phyloP scores from a whole-genome alignment of 176 grass and related monocot genomes.

The Dactylis glomerata region DNA sequence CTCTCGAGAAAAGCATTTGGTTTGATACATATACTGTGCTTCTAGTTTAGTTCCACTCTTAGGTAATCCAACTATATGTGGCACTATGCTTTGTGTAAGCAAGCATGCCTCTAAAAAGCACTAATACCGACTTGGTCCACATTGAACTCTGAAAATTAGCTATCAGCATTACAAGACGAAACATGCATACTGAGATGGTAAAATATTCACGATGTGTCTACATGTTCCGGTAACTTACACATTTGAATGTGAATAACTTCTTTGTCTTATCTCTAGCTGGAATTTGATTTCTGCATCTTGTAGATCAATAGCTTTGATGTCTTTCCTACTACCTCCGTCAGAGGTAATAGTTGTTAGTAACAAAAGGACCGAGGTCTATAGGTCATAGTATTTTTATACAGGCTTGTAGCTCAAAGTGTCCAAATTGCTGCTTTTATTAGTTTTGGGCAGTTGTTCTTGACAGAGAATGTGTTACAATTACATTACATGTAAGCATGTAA shows the following conservation, averaged over 20 bases:
- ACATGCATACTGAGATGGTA: background rate
- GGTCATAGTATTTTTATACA: background rate
- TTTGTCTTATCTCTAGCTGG: background rate
- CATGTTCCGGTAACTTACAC: background rate
- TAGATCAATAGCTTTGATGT: background rate
- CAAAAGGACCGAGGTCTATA: background rate
- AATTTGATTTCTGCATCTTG: background rate
- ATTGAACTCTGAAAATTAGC: background rate
- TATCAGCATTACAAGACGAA: background rate
- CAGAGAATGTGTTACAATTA: background rate
- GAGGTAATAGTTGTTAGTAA: background rate
- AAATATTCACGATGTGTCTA: background rate
- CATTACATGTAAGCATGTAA: background rate
- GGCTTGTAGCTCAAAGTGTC: background rate
- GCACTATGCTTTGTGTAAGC: background rate
- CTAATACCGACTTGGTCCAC: background rate
- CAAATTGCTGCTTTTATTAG: background rate
- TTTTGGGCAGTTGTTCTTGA: background rate
- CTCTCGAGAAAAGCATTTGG: background rate
- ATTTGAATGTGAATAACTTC: background rate
- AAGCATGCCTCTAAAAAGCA: background rate
- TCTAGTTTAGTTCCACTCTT: constrained; percentile 10
- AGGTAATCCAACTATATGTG: background rate
- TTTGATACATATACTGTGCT: background rate
- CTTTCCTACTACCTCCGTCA: no score